Evolutionary conservation across 768 basidiomycete genomes (phyloP).

Genomic region (Boletus rubescentipes): DNA sequence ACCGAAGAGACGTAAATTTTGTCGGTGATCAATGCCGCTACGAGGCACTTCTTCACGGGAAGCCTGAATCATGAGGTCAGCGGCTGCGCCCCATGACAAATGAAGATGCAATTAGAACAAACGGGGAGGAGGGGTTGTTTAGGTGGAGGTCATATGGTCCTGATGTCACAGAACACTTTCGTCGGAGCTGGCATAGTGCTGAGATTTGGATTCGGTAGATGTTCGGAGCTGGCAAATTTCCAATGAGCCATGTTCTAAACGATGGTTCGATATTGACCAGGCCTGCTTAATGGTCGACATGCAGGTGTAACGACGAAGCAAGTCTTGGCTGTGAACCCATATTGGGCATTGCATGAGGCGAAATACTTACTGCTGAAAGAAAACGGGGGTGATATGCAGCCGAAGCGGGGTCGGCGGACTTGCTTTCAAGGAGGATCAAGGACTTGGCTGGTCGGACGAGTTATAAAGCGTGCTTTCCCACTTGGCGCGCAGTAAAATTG

Average conservation of each 20-base stretch:
- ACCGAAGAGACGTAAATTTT: conserved; percentile 3
- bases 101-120: not conserved
- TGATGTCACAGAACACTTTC: not conserved
- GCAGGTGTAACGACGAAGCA: not conserved
- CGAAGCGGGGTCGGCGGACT: not conserved
- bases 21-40: not conserved
- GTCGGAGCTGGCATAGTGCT: conserved; percentile 1
- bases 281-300: not conserved
- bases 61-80: not conserved
- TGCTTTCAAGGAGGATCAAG: not conserved
- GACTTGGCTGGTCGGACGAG: not conserved
- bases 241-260: not conserved
- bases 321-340: not conserved
- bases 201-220: not conserved
- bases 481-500: not conserved
- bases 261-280: not conserved
- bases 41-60: not conserved
- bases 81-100: not conserved
- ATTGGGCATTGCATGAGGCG: not conserved
- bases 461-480: not conserved
- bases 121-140: not conserved
- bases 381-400: not conserved
- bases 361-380: not conserved
- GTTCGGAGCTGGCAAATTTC: not conserved
- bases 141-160: not conserved